These are phyloP conservation scores for Amphichorda felina DNA, from an alignment of 2,329 filamentous ascomycete species.

Conservation along the genomic window DNA sequence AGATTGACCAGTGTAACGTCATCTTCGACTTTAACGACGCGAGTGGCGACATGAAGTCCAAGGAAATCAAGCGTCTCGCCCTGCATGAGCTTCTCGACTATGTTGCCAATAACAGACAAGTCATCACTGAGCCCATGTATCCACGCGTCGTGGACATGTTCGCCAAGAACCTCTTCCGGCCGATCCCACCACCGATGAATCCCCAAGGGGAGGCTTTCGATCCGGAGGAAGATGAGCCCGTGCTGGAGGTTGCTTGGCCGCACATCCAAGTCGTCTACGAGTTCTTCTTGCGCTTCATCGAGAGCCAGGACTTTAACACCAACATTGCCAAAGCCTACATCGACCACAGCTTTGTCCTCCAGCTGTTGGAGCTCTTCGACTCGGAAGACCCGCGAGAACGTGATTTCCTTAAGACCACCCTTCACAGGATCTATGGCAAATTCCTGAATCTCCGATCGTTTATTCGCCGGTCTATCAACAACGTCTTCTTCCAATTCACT, in stretches of 20 bases:
- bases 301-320: slow-evolving; percentile 99
- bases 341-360: slow-evolving; percentile 93
- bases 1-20: slow-evolving; percentile 99
- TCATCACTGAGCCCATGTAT: slow-evolving; percentile 99
- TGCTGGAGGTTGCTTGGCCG: slow-evolving; percentile 96
- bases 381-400: slow-evolving; percentile 94
- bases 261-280: slow-evolving; percentile 99
- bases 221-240: slow-evolving; percentile 95
- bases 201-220: slow-evolving; percentile 97
- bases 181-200: slow-evolving; percentile 93
- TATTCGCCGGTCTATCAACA: slow-evolving; percentile 97
- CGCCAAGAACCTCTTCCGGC: slow-evolving; percentile 93
- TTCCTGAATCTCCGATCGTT: slow-evolving; percentile 96
- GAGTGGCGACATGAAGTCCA: slow-evolving; percentile 97
- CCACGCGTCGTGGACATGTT: slow-evolving; percentile 99
- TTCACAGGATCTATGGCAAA: slow-evolving; percentile 97
- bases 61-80: slow-evolving; percentile 96
- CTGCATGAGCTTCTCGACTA: slow-evolving; percentile 95
- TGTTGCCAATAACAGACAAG: slow-evolving; percentile 94
- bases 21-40: slow-evolving; percentile 99
- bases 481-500: slow-evolving; percentile 99
- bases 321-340: slow-evolving; percentile 99
- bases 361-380: slow-evolving; percentile 94
- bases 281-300: slow-evolving; percentile 97
- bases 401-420: slow-evolving; percentile 94